Evolutionary conservation across 2,329 filamentous ascomycete genomes (phyloP).

Genomic region (Clonostachys rosea): DNA sequence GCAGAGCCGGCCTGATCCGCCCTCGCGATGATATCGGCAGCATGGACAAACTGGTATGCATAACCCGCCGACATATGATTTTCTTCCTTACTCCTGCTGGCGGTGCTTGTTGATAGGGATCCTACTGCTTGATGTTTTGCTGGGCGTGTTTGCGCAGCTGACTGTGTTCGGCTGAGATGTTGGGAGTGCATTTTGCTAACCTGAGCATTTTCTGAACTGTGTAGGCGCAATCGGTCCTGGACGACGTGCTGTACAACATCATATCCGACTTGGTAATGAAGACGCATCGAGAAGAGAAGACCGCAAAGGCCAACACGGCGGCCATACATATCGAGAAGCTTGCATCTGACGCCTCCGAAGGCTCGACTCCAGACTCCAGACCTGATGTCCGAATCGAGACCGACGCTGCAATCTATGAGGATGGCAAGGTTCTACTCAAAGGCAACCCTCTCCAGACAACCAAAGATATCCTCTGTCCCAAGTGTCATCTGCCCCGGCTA

Average conservation of each 20-base stretch:
- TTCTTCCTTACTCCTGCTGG: no score
- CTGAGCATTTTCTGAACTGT: neutral
- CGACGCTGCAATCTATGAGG: conserved; percentile 65
- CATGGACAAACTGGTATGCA: conserved; percentile 53
- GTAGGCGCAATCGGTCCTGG: conserved; percentile 62
- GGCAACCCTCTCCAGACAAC: conserved; percentile 70
- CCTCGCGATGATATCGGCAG: conserved; percentile 43
- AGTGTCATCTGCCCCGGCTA: conserved; percentile 70
- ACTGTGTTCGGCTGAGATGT: neutral
- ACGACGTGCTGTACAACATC: conserved; percentile 73
- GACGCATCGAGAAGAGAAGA: conserved; percentile 75
- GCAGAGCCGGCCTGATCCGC: conserved; percentile 54
- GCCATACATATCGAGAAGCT: conserved; percentile 61
- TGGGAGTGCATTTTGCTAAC: neutral
- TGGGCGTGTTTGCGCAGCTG: neutral
- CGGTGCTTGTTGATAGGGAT: neutral
- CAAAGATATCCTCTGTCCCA: conserved; percentile 66
- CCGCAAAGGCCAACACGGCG: conserved; percentile 62
- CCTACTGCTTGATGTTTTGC: conserved; percentile 7
- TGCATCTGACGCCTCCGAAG: conserved; percentile 49
- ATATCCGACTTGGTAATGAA: conserved; percentile 71
- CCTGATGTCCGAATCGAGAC: conserved; percentile 58
- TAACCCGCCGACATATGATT: neutral
- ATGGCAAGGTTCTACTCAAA: conserved; percentile 63
- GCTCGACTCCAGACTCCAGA: conserved; percentile 45